Evolutionary conservation across 1,284 basidiomycete genomes (phyloP), one percentile per base, ranked within the genome.

Genomic region (Erythrobasidium hasegawianum): DNA sequence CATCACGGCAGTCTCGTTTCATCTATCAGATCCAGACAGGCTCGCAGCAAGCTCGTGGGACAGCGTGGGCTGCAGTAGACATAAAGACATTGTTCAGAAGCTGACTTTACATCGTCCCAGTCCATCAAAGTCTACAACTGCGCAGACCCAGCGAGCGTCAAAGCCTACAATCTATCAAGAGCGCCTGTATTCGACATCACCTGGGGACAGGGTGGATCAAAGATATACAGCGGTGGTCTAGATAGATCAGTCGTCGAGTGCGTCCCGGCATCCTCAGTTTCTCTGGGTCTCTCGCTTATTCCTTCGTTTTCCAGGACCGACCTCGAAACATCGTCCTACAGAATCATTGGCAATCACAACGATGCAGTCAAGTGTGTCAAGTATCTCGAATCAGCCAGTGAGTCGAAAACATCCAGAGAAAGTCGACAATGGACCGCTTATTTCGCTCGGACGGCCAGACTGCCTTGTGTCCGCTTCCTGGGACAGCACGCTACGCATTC

Each of bases 11-110:
- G 79, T 95, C 22, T 81, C 83, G 41, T 96, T 88, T 78, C 90
- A 90, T n/a, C 87, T 90, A 0, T 83, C 81, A 16, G 82, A 87
- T 74, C 85, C 89, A 3, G 82, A 87, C 68, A 85, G 87, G 24
- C 79, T 96, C 1, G 79, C 94, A 1, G 87, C 87, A 18, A 85
- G 88, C 10, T 87, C 88, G 67, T 95, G 92, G 92, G 92, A 95
- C 78, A 85, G 88, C 55, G 90, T 93, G 75, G 69, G 86, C 26
- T 9, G 38, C 55, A 58, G 54, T 52, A 54, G 4, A 33, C 33
- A 33, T 33, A n/a, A n/a, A n/a, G n/a, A n/a, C n/a, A n/a, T n/a
- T n/a, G n/a, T n/a, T n/a, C n/a, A n/a, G n/a, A n/a, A n/a, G n/a
- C n/a, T n/a, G n/a, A n/a, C n/a, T n/a, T n/a, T n/a, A n/a, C n/a